A percentile compares a stretch with the other conserved stretches of the same genome.
Evolutionary conservation across 1,139 yeast species (phyloP).

Genomic region (Yamadazyma jaroonii): DNA sequence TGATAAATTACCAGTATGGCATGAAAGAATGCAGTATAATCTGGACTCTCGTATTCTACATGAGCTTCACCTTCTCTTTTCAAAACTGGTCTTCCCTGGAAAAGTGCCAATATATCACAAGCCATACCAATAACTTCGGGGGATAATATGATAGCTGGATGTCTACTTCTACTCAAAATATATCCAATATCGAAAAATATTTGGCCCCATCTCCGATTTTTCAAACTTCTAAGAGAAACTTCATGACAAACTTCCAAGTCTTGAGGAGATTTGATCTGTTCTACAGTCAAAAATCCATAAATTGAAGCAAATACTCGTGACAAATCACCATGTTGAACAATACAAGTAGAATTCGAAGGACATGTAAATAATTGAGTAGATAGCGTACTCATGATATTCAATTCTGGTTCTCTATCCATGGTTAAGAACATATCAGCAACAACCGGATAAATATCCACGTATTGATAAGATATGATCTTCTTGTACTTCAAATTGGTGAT

Average conservation of each 20-base stretch:
- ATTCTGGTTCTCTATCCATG: conserved; percentile 80
- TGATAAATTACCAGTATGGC: conserved; percentile 70
- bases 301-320: conserved; percentile 66
- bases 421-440: conserved; percentile 72
- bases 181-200: conserved; percentile 82
- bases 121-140: conserved; percentile 45
- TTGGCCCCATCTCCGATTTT: conserved; percentile 81
- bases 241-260: conserved; percentile 41
- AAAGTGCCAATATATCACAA: conserved; percentile 63
- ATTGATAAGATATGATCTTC: conserved; percentile 66
- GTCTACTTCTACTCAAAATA: conserved; percentile 66
- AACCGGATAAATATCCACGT: conserved; percentile 78
- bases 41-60: conserved; percentile 87
- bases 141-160: conserved; percentile 37
- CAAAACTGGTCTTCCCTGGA: conserved; percentile 79
- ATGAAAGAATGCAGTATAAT: conserved; percentile 79
- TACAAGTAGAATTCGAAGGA: conserved; percentile 70
- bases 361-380: conserved; percentile 89
- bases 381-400: conserved; percentile 67
- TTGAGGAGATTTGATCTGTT: conserved; percentile 49
- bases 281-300: conserved; percentile 60
- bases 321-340: conserved; percentile 68
- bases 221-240: conserved; percentile 49
- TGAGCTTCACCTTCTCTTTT: conserved; percentile 77
- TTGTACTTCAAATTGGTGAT: conserved; percentile 65